These are phyloP conservation scores for Zymoseptoria pseudotritici DNA, from an alignment of 2,329 filamentous ascomycete species.

Conservation along the genomic window DNA sequence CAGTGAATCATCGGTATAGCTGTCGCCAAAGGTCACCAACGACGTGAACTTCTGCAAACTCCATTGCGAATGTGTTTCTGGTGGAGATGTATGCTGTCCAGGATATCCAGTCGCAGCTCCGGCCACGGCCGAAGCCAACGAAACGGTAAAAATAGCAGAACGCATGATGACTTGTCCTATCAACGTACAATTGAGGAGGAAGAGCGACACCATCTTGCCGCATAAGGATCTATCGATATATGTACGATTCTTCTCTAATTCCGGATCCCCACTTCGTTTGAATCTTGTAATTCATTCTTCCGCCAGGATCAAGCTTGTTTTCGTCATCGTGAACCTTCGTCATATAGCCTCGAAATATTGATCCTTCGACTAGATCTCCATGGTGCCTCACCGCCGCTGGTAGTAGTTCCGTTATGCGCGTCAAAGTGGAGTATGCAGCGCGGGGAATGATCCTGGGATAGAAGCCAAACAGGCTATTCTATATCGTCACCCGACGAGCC, in stretches of 20 bases:
- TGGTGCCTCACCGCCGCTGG: too few species aligned
- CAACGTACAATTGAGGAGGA: neutral
- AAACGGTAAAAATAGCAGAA: neutral
- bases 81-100: neutral
- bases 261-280: neutral
- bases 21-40: constrained; percentile 65
- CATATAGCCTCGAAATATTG: neutral
- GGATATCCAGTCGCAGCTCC: neutral
- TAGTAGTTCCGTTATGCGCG: neutral
- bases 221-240: neutral
- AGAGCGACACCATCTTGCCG: neutral
- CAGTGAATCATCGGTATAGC: constrained; percentile 62
- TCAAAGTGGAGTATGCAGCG: neutral
- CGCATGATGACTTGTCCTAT: neutral
- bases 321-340: neutral
- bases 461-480: neutral
- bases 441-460: too few species aligned
- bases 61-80: constrained; percentile 23
- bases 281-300: neutral
- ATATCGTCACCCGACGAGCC: neutral
- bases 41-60: constrained; percentile 48
- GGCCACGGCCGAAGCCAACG: neutral
- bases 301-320: neutral
- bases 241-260: neutral
- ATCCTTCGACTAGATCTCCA: too few species aligned